Evolutionary conservation across 2,329 filamentous ascomycete species (phyloP).

Genomic region (Lachnellula suecica): DNA sequence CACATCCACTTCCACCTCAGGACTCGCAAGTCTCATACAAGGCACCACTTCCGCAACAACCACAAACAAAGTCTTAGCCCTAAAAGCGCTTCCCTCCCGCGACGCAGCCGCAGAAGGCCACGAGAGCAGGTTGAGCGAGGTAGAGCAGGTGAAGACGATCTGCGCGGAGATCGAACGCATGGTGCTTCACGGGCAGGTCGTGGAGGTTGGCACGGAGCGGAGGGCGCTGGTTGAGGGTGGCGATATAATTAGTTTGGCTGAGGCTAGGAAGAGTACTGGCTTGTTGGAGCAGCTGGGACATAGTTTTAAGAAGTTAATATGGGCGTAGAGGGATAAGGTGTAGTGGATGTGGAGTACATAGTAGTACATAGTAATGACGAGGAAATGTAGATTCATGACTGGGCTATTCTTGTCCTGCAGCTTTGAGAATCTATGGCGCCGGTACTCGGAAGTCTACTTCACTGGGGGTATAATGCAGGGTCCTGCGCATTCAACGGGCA

Average conservation of each 20-base stretch:
- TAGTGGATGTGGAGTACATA: not conserved
- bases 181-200: conserved; percentile 47
- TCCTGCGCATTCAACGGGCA: too few species aligned
- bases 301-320: conserved; percentile 90
- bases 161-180: conserved; percentile 76
- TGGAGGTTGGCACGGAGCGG: conserved; percentile 37
- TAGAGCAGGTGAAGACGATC: conserved; percentile 45
- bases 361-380: too few species aligned
- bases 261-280: conserved; percentile 85
- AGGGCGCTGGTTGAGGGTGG: conserved; percentile 51
- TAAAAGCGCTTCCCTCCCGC: conserved; percentile 53
- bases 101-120: conserved; percentile 36
- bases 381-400: not conserved
- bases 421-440: too few species aligned
- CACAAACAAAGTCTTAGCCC: conserved; percentile 44
- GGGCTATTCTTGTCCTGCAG: not conserved
- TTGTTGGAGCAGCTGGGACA: conserved; percentile 85
- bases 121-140: conserved; percentile 27
- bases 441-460: too few species aligned
- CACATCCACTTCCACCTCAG: conserved; percentile 8
- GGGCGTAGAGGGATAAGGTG: conserved; percentile 46
- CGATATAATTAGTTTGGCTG: conserved; percentile 79
- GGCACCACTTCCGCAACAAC: conserved; percentile 5
- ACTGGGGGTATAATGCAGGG: too few species aligned
- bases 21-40: conserved; percentile 16